Percentiles rank a stretch among this genome's conserved stretches.
phyloP scores from a whole-genome alignment of 495 filamentous ascomycete genomes.

The Penicillium pancosmium region DNA sequence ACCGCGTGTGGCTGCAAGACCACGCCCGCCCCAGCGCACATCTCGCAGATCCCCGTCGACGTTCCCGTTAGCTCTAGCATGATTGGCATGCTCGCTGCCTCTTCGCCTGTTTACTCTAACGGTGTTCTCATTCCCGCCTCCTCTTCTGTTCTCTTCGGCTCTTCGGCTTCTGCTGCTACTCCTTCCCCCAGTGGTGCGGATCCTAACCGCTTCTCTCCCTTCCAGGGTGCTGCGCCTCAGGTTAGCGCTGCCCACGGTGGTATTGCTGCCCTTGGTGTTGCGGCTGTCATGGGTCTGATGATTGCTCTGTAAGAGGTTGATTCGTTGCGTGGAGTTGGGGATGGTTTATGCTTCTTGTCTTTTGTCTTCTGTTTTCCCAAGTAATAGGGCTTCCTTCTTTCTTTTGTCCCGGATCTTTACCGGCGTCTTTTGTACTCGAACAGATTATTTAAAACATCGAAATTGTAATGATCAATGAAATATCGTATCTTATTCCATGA shows the following conservation, averaged over 20 bases:
- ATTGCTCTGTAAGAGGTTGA: slow-evolving; percentile 24
- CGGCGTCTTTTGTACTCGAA: slow-evolving; percentile 3
- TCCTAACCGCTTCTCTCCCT: slow-evolving; percentile 22
- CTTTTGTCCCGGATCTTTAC: slow-evolving; percentile 18
- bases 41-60: slow-evolving; percentile 31
- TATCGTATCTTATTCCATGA: not conserved
- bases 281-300: slow-evolving; percentile 33
- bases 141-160: slow-evolving; percentile 20
- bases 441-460: slow-evolving; percentile 6
- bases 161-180: slow-evolving; percentile 17
- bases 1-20: slow-evolving; percentile 21
- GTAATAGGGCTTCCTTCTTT: not conserved
- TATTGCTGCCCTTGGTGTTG: slow-evolving; percentile 25
- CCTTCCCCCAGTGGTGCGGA: slow-evolving; percentile 26
- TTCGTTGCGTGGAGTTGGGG: not conserved
- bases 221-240: slow-evolving; percentile 25
- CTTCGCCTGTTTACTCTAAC: slow-evolving; percentile 15
- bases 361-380: no score
- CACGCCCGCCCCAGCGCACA: slow-evolving; percentile 15
- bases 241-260: slow-evolving; percentile 14
- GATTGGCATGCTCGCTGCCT: slow-evolving; percentile 12
- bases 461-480: slow-evolving; percentile 30
- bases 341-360: not conserved
- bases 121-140: slow-evolving; percentile 17
- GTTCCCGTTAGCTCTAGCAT: slow-evolving; percentile 25